Conservation (phyloP, 441 rosid genomes). For the Syzygium malaccense region DNA sequence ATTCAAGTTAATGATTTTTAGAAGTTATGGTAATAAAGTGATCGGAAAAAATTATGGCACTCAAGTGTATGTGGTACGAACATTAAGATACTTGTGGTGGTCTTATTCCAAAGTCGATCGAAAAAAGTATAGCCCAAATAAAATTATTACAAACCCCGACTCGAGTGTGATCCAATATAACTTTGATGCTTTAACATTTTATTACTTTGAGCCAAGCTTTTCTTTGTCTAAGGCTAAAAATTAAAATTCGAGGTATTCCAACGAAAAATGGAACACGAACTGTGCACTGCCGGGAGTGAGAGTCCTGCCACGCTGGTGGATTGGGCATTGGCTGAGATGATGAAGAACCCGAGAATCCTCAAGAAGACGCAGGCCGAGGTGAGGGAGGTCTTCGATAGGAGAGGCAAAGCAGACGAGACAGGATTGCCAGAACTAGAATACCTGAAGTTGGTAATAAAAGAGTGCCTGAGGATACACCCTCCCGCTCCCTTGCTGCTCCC, state of each 20-base stretch:
- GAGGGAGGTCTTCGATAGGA: not conserved
- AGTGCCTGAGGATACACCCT: constrained; percentile 22
- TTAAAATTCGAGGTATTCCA: not conserved
- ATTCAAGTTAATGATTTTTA: too few species aligned
- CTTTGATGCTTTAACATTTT: not conserved
- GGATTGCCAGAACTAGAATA: constrained; percentile 6
- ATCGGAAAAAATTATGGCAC: too few species aligned
- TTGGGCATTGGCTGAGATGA: constrained; percentile 15
- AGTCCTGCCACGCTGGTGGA: constrained; percentile 7
- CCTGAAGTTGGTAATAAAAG: constrained; percentile 15
- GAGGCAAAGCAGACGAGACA: constrained; percentile 8
- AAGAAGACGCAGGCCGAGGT: constrained; percentile 13
- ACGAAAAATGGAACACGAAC: not conserved
- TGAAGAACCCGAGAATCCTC: constrained; percentile 9
- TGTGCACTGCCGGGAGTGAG: not conserved
- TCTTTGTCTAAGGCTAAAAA: not conserved
- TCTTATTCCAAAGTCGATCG: not conserved
- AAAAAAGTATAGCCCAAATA: not conserved
- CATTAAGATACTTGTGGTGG: too few species aligned
- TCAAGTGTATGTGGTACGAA: too few species aligned
- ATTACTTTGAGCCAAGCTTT: not conserved
- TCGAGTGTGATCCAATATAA: not conserved
- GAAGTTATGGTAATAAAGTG: too few species aligned
- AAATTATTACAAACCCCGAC: not conserved
- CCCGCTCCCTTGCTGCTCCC: constrained; percentile 15